These are phyloP conservation scores for Candida boleticola DNA, from an alignment of 805 yeast species.

Conservation along the genomic window DNA sequence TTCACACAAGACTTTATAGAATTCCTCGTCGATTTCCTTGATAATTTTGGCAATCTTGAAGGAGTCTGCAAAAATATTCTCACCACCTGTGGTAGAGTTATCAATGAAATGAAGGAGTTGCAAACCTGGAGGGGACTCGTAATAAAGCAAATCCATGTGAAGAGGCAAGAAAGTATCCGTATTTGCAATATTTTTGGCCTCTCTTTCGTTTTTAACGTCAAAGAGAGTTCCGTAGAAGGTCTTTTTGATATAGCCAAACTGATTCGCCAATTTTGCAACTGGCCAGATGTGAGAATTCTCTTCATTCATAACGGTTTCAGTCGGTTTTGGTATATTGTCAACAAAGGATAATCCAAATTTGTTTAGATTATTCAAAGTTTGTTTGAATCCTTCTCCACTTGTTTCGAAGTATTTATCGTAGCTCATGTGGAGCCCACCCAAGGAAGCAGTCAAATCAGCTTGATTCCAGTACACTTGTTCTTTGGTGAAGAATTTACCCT, in stretches of 20 bases:
- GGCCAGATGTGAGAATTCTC: slow-evolving; percentile 41
- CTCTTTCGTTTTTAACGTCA: slow-evolving; percentile 52
- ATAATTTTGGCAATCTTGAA: slow-evolving; percentile 61
- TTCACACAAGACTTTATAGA: slow-evolving; percentile 57
- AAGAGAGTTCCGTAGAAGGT: slow-evolving; percentile 74
- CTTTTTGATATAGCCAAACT: slow-evolving; percentile 65
- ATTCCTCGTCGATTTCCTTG: slow-evolving; percentile 54
- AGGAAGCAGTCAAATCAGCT: slow-evolving; percentile 19
- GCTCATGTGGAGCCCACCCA: slow-evolving; percentile 20
- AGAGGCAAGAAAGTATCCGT: slow-evolving; percentile 63
- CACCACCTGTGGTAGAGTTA: slow-evolving; percentile 62
- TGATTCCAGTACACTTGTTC: slow-evolving; percentile 40
- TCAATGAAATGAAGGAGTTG: slow-evolving; percentile 63
- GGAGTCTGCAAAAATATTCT: slow-evolving; percentile 67
- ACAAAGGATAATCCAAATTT: slow-evolving; percentile 57
- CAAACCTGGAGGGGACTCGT: slow-evolving; percentile 80
- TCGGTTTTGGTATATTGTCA: slow-evolving; percentile 49
- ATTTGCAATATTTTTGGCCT: slow-evolving; percentile 68
- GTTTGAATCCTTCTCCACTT: slow-evolving; percentile 30
- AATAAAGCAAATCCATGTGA: slow-evolving; percentile 75
- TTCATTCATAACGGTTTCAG: slow-evolving; percentile 33
- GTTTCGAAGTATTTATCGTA: slow-evolving; percentile 42
- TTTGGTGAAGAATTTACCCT: slow-evolving; percentile 35
- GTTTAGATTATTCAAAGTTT: slow-evolving; percentile 47
- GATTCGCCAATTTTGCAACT: slow-evolving; percentile 38